A percentile compares a stretch with the other conserved stretches of the same genome.
Evolutionary conservation across 148 eudicot species (phyloP).

Genomic region (Beta vulgaris): DNA sequence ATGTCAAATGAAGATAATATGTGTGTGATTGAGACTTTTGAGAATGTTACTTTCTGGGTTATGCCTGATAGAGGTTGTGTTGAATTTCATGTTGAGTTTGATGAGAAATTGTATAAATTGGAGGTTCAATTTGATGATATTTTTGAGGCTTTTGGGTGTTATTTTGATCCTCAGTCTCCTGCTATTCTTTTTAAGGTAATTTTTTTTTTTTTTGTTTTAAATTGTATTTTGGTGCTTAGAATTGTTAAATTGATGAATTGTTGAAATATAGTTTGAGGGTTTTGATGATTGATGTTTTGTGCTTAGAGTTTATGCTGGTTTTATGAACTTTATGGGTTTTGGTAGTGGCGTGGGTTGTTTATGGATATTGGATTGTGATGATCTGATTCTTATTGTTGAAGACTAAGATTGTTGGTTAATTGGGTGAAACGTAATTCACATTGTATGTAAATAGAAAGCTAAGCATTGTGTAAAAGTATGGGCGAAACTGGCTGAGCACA

Average conservation of each 20-base stretch:
- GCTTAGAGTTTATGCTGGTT: not conserved
- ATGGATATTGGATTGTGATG: slow-evolving; percentile 19
- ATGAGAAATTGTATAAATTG: slow-evolving; percentile 47
- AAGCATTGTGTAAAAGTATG: too few relatives aligned
- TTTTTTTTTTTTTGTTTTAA: not conserved
- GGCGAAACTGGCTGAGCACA: too few relatives aligned
- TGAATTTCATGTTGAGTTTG: slow-evolving; percentile 50
- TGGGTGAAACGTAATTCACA: not conserved
- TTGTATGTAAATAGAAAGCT: too few relatives aligned
- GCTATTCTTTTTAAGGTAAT: slow-evolving; percentile 75
- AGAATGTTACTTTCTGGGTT: slow-evolving; percentile 52
- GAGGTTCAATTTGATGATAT: slow-evolving; percentile 76
- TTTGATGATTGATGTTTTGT: not conserved
- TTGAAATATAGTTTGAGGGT: not conserved
- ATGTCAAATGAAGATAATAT: slow-evolving; percentile 43
- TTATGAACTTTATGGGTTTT: too few relatives aligned
- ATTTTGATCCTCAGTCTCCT: slow-evolving; percentile 39
- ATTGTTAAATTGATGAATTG: too few relatives aligned
- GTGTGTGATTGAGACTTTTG: slow-evolving; percentile 67
- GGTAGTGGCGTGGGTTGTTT: too few relatives aligned
- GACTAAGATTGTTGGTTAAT: not conserved
- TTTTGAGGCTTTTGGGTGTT: slow-evolving; percentile 54
- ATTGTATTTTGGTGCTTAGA: not conserved
- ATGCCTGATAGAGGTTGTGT: slow-evolving; percentile 62
- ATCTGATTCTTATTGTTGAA: not conserved